Percentiles rank a stretch among this genome's conserved stretches.
Evolutionary conservation across 192 early-diverging fungal species (phyloP).

Genomic region (Coemansia sp.): DNA sequence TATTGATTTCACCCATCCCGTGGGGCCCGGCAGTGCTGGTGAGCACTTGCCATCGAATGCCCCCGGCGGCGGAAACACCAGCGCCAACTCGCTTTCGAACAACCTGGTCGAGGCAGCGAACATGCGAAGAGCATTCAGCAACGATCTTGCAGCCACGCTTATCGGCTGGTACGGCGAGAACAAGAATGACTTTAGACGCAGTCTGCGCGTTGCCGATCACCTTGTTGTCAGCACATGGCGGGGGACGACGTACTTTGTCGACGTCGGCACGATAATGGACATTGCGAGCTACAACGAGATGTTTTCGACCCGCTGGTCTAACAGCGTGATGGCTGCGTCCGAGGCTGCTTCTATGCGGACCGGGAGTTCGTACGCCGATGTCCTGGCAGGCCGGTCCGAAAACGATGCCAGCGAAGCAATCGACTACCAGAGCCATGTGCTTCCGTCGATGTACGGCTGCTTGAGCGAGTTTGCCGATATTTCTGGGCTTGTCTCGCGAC

Average conservation of each 20-base stretch:
- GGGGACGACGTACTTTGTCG: constrained; percentile 52
- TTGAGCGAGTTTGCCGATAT: constrained; percentile 40
- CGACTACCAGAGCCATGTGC: constrained; percentile 19
- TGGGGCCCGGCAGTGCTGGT: not conserved
- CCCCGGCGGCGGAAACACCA: not conserved
- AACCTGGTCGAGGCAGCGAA: not conserved
- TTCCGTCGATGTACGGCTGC: constrained; percentile 29
- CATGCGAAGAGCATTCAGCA: constrained; percentile 3
- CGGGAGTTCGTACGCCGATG: not conserved
- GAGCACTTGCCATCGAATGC: not conserved
- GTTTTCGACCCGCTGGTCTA: constrained; percentile 39
- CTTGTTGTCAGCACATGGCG: constrained; percentile 55
- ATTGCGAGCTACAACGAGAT: constrained; percentile 49
- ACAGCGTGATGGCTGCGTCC: constrained; percentile 13
- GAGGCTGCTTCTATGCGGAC: constrained; percentile 13
- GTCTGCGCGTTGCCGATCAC: constrained; percentile 42
- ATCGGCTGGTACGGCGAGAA: constrained; percentile 54
- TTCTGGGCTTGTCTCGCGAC: constrained; percentile 40
- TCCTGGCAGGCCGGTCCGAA: constrained; percentile 9
- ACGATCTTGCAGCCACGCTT: constrained; percentile 37
- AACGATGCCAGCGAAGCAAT: constrained; percentile 16
- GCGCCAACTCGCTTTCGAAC: not conserved
- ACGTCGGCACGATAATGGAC: constrained; percentile 45
- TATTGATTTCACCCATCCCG: not conserved
- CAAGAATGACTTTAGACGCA: constrained; percentile 34